Evolutionary conservation across 306 rosid genomes (phyloP).

Genomic region (Glycine soja): DNA sequence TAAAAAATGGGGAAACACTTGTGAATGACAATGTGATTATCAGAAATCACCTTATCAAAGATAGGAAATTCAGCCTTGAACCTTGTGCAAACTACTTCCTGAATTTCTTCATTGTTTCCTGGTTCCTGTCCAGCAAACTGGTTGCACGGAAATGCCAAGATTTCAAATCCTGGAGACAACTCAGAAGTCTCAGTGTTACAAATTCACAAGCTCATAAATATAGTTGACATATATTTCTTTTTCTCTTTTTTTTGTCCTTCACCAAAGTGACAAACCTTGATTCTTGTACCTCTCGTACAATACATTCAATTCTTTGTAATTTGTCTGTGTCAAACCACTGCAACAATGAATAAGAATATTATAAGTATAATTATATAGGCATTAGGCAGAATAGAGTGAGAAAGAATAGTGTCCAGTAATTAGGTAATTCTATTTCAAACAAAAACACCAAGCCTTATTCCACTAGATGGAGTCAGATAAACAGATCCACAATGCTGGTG

Average conservation of each 20-base stretch:
- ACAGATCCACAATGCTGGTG: background rate
- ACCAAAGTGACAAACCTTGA: constrained; percentile 60
- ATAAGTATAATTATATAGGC: no score
- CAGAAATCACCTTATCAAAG: constrained; percentile 80
- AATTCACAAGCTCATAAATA: constrained; percentile 22
- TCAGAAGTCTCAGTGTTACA: background rate
- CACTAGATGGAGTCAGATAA: background rate
- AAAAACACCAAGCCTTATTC: constrained; percentile 8
- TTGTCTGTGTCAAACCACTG: constrained; percentile 89
- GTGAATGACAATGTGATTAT: background rate
- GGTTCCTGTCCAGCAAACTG: constrained; percentile 93
- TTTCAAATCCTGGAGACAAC: constrained; percentile 68
- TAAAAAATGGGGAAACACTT: background rate
- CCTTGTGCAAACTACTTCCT: constrained; percentile 75
- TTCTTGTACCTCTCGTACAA: constrained; percentile 80
- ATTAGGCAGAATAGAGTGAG: background rate
- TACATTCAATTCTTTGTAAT: constrained; percentile 80
- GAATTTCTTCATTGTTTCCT: constrained; percentile 80
- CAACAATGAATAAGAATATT: constrained; percentile 33
- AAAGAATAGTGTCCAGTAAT: constrained; percentile 1
- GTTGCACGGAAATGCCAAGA: constrained; percentile 98
- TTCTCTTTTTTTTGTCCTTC: constrained; percentile 7
- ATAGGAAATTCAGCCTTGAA: constrained; percentile 89
- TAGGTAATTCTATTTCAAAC: constrained; percentile 30
- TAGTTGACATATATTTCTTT: constrained; percentile 12